phyloP scores from a whole-genome alignment of 306 rosid genomes.

The Sphenostylis stenocarpa region DNA sequence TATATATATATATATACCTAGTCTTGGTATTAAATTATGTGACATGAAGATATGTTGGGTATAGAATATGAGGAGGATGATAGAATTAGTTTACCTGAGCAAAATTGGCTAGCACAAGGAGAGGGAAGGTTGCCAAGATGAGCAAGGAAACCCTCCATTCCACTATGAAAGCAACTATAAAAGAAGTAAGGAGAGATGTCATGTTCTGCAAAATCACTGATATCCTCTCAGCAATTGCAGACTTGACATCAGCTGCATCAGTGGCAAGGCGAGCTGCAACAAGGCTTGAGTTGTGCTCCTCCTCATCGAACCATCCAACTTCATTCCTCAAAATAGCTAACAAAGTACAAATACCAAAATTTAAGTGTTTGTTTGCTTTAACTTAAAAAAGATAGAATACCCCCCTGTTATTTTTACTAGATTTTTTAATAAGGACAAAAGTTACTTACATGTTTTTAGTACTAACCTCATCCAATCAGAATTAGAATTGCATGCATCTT shows the following conservation, averaged over 20 bases:
- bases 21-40: background rate
- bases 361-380: background rate
- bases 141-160: slow-evolving; percentile 99
- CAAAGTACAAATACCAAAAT: background rate
- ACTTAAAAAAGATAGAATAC: background rate
- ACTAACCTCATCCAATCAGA: background rate
- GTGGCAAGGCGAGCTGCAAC: slow-evolving; percentile 86
- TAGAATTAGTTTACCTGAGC: slow-evolving; percentile 70
- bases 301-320: slow-evolving; percentile 99
- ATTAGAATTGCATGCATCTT: background rate
- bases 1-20: background rate
- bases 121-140: slow-evolving; percentile 87
- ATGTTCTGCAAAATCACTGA: slow-evolving; percentile 93
- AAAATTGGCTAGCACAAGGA: slow-evolving; percentile 89
- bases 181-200: slow-evolving; percentile 96
- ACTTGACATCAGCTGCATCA: slow-evolving; percentile 96
- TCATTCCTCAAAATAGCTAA: slow-evolving; percentile 89
- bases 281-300: slow-evolving; percentile 94
- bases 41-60: background rate
- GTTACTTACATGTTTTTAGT: background rate
- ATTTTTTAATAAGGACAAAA: background rate
- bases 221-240: slow-evolving; percentile 95
- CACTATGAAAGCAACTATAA: slow-evolving; percentile 94
- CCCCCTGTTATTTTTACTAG: background rate
- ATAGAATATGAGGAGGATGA: background rate